Conservation (phyloP, 192 early-diverging fungal genomes). For the Haplosporangium gracile region DNA sequence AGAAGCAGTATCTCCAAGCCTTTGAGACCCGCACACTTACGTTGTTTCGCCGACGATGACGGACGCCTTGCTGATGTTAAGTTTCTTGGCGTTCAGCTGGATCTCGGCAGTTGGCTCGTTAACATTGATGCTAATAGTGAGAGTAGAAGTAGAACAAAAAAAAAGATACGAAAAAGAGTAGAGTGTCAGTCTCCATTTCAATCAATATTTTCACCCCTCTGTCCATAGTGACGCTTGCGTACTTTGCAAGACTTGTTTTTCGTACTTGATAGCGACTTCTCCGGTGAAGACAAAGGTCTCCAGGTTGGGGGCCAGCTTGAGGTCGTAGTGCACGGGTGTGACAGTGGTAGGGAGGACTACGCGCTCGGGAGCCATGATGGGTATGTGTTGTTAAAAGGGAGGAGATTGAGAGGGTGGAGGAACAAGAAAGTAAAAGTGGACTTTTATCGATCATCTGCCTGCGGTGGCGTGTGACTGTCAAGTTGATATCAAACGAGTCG, state of each 20-base stretch:
- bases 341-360: conserved; percentile 90
- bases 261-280: conserved; percentile 32
- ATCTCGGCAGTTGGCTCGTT: conserved; percentile 26
- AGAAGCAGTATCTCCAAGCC: not conserved
- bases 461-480: not conserved
- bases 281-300: conserved; percentile 84
- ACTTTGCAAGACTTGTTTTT: not conserved
- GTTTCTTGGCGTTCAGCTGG: conserved; percentile 36
- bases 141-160: not conserved
- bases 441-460: not conserved
- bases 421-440: not conserved
- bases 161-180: not conserved
- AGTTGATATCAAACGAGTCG: too few relatives aligned
- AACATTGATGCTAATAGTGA: conserved; percentile 16
- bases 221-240: too few relatives aligned
- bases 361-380: conserved; percentile 51
- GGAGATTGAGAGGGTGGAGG: not conserved
- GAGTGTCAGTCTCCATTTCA: too few relatives aligned
- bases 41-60: conserved; percentile 16
- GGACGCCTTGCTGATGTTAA: conserved; percentile 14
- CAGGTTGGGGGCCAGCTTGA: conserved; percentile 85
- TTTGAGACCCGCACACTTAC: conserved; percentile 10
- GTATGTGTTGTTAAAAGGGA: not conserved
- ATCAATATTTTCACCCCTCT: not conserved
- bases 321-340: conserved; percentile 84